Percentiles rank a stretch among this genome's conserved stretches.
Evolutionary conservation across 176 grass and related monocot species (phyloP).

Genomic region (Chrysopogon serrulatus): DNA sequence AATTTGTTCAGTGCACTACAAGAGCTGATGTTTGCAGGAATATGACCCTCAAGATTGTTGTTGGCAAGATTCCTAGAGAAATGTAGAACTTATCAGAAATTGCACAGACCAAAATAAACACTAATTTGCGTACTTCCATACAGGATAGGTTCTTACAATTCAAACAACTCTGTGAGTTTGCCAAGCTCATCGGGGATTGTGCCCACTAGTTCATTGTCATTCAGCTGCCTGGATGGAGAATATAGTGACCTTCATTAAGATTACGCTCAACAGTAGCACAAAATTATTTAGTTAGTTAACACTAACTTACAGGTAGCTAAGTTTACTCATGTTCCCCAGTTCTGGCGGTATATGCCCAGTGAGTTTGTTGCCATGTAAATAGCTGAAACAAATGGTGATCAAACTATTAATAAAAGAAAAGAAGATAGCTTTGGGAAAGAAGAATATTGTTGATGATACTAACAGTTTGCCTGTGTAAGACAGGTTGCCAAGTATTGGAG

Average conservation of each 20-base stretch:
- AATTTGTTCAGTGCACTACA: conserved; percentile 97
- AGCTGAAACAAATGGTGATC: conserved; percentile 38
- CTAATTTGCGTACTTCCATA: background rate
- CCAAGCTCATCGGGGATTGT: conserved; percentile 95
- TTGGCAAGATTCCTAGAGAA: conserved; percentile 83
- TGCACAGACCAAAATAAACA: background rate
- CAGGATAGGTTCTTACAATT: conserved; percentile 55
- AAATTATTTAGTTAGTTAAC: background rate
- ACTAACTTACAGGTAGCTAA: conserved; percentile 90
- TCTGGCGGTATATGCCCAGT: conserved; percentile 80
- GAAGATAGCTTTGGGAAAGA: background rate
- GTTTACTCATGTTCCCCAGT: conserved; percentile 95
- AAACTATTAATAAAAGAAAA: background rate
- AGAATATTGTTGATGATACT: conserved; percentile 28
- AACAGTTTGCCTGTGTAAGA: conserved; percentile 99
- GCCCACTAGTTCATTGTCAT: conserved; percentile 87
- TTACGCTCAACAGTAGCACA: background rate
- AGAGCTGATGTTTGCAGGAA: conserved; percentile 89
- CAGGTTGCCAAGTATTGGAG: conserved; percentile 91
- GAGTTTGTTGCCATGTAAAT: conserved; percentile 96
- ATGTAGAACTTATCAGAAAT: conserved; percentile 19
- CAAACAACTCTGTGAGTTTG: conserved; percentile 95
- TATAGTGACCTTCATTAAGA: background rate
- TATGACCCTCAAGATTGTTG: conserved; percentile 82
- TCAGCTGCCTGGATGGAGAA: conserved; percentile 65